Base-by-base conservation (phyloP, 306 rosid genomes). In the Cicer judaicum region DNA sequence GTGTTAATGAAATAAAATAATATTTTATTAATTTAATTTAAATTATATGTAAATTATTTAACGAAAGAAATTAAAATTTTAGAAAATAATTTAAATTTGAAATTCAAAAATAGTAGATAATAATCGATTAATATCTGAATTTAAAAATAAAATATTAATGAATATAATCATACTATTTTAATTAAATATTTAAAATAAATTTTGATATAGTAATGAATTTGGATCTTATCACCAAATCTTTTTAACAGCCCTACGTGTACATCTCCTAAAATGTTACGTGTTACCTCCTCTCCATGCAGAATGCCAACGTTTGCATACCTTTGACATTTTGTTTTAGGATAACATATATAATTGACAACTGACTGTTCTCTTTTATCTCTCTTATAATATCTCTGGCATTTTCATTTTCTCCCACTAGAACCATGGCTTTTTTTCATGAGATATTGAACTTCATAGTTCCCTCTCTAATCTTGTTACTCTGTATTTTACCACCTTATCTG, bases 361-460 rank as follows among this genome's bases (percentile, higher is more conserved):
- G 6, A 2, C 36, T n/a, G 6, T 12, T 54, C n/a, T 15, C 69
- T 60, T 21, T 21, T 36, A 50, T 66, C 15, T 13, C 6, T 66
- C 15, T 13, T 4, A 11, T 52, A 34, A 36, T 15, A 13, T 15
- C 21, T 42, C 68, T 16, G 18, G 0, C 24, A 2, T 55, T 50
- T 44, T 49, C 16, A 24, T 50, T 41, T 41, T 16, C 10, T 14
- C 47, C 64, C 41, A 10, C 5, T 9, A 14, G 18, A 39, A 43
- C 49, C 52, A 85, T 87, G 95, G 83, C 63, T 70, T 57, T 55
- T 19, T 10, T 80, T 64, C 81, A 82, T 46, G 50, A 2, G 52
- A 15, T 85, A 43, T 68, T 84, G 39, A 76, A 87, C 65, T 10
- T 84, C 18, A 3, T 82, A 4, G 56, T 78, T 39, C 84, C 86